Conservation (phyloP, 139 green algal genomes). For the Chlorella sp. region DNA sequence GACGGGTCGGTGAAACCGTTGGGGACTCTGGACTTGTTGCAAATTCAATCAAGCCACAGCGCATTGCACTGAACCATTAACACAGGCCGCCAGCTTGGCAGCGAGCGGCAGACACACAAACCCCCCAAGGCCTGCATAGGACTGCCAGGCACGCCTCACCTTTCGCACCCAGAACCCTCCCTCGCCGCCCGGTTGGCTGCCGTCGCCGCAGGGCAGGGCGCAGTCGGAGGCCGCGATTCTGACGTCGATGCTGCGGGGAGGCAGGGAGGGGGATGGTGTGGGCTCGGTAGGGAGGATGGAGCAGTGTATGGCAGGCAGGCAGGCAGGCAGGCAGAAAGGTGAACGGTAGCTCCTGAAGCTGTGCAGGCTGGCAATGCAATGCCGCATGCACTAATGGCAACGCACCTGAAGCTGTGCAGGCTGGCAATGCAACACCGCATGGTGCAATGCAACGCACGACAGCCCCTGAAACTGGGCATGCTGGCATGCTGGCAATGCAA, state of each 20-base stretch:
- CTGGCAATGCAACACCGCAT: no score
- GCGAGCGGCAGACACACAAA: no score
- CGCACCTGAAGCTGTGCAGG: neutral
- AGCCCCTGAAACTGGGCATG: neutral
- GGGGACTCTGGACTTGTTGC: neutral
- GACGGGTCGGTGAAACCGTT: neutral
- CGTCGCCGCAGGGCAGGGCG: neutral
- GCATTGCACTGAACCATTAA: no score
- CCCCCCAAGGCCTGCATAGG: no score
- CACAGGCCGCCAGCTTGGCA: neutral
- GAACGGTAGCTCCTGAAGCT: neutral
- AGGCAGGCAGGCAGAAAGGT: neutral
- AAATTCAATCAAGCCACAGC: neutral
- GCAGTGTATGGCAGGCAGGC: no score
- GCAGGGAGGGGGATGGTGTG: neutral
- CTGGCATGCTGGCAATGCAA: neutral
- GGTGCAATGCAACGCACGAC: no score
- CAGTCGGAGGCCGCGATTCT: constrained; percentile 53
- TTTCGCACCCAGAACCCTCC: constrained; percentile 5
- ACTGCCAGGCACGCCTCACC: neutral
- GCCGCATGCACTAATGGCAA: neutral
- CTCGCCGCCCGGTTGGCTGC: neutral
- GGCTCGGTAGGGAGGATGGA: neutral
- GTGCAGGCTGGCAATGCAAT: neutral
- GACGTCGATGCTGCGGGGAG: constrained; percentile 60